Evolutionary conservation across 768 basidiomycete genomes (phyloP).

Genomic region (Auricularia sp.): DNA sequence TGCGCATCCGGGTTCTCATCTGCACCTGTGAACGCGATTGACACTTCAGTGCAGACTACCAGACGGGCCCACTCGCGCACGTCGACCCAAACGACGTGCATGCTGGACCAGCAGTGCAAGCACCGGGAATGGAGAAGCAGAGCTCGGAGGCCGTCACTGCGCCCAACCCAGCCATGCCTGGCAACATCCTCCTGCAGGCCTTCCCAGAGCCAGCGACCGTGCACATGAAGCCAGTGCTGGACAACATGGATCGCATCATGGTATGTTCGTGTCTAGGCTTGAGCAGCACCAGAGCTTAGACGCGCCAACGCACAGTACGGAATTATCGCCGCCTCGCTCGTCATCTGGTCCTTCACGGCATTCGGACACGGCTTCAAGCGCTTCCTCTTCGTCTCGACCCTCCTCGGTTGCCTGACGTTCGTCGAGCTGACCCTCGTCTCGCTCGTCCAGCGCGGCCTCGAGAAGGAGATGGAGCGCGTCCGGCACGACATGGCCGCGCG

Average conservation of each 20-base stretch:
- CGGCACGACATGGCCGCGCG: slow-evolving; percentile 28
- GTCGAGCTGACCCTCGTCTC: slow-evolving; percentile 27
- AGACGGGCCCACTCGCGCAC: slow-evolving; percentile 8
- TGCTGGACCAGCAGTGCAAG: slow-evolving; percentile 9
- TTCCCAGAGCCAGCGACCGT: slow-evolving; percentile 16
- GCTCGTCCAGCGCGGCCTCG: slow-evolving; percentile 31
- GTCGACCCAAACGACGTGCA: slow-evolving; percentile 11
- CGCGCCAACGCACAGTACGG: slow-evolving; percentile 18
- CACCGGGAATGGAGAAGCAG: background rate
- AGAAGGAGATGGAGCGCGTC: slow-evolving; percentile 38
- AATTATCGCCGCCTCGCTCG: slow-evolving; percentile 22
- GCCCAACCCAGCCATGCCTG: slow-evolving; percentile 11
- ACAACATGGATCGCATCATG: background rate
- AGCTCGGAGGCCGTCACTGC: background rate
- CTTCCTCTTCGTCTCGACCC: slow-evolving; percentile 26
- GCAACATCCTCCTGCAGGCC: slow-evolving; percentile 19
- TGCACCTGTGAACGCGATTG: slow-evolving; percentile 2
- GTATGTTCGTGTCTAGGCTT: background rate
- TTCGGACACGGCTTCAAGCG: slow-evolving; percentile 29
- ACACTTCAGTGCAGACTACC: slow-evolving; percentile 5
- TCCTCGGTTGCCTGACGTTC: slow-evolving; percentile 27
- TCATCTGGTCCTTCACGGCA: slow-evolving; percentile 37
- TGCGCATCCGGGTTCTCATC: too few relatives aligned
- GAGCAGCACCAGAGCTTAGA: slow-evolving; percentile 15
- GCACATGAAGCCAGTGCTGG: background rate